phyloP scores from a whole-genome alignment of 1,284 basidiomycete genomes.

The Cryptococcus amylolentus region DNA sequence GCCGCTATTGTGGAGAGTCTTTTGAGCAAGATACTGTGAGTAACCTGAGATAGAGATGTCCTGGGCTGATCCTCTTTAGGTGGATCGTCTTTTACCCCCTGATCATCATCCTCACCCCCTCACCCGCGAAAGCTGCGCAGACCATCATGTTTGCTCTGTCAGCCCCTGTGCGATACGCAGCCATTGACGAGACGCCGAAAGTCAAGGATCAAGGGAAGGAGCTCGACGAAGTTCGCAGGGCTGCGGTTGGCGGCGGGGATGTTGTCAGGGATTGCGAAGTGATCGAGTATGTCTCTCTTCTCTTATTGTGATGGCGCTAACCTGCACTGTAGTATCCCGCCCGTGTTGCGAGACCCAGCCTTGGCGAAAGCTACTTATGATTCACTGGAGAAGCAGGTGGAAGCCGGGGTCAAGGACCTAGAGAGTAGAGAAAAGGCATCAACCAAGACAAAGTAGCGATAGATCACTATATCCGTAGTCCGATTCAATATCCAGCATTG shows the following conservation, averaged over 20 bases:
- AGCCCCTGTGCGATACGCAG: conserved; percentile 40
- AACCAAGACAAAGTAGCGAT: not conserved
- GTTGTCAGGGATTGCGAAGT: conserved; percentile 43
- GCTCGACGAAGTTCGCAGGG: conserved; percentile 13
- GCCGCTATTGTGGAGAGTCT: conserved; percentile 20
- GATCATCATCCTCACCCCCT: conserved; percentile 42
- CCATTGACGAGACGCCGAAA: conserved; percentile 14
- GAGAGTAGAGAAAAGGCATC: conserved; percentile 6
- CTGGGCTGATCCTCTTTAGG: conserved; percentile 13
- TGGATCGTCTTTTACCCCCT: conserved; percentile 41
- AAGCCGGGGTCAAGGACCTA: conserved; percentile 28
- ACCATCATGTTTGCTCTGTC: conserved; percentile 43
- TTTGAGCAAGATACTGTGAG: conserved; percentile 31
- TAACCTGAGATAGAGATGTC: conserved; percentile 1
- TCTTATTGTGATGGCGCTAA: not conserved
- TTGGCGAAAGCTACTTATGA: conserved; percentile 39
- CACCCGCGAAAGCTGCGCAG: conserved; percentile 34
- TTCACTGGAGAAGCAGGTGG: conserved; percentile 37
- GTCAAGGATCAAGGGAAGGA: conserved; percentile 16
- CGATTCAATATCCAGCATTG: conserved; percentile 7
- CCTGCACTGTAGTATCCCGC: conserved; percentile 26
- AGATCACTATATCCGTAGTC: not conserved
- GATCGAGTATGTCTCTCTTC: conserved; percentile 35
- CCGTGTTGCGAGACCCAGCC: conserved; percentile 29
- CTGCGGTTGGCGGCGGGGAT: conserved; percentile 40